A percentile compares a stretch with the other conserved stretches of the same genome.
These are phyloP conservation scores for Neofusicoccum cordaticola DNA, from an alignment of 2,329 filamentous ascomycete species.

Conservation along the genomic window DNA sequence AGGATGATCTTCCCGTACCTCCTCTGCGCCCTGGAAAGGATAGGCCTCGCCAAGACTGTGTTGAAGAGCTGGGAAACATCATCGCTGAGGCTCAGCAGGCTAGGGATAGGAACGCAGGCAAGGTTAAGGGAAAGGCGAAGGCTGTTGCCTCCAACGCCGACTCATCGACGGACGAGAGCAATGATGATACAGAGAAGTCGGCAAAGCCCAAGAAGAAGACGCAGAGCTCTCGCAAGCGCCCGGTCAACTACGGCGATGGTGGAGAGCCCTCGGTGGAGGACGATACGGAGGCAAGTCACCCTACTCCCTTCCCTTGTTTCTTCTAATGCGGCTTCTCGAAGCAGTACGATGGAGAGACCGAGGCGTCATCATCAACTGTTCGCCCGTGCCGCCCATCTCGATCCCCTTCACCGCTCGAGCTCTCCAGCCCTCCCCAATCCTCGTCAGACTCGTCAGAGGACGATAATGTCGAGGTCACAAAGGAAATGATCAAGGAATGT, in stretches of 20 bases:
- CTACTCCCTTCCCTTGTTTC: background rate
- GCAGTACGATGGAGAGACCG: too few relatives aligned
- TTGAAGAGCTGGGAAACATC: background rate
- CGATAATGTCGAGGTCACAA: too few relatives aligned
- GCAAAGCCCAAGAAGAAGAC: too few relatives aligned
- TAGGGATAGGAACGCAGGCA: background rate
- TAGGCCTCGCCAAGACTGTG: background rate
- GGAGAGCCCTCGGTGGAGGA: background rate
- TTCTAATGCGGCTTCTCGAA: background rate
- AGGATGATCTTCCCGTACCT: slow-evolving; percentile 1
- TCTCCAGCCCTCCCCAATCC: too few relatives aligned
- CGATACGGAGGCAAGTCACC: background rate
- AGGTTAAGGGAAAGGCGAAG: background rate
- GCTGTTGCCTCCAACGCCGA: background rate
- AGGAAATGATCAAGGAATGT: background rate
- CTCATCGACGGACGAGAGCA: too few relatives aligned
- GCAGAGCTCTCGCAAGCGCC: too few relatives aligned
- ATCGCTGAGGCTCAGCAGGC: background rate
- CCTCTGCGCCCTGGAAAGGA: slow-evolving; percentile 2
- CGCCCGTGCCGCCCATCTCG: too few relatives aligned
- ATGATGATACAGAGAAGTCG: background rate
- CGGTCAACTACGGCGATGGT: background rate
- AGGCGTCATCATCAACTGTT: too few relatives aligned
- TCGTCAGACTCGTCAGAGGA: too few relatives aligned
- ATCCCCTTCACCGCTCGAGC: too few relatives aligned